These are phyloP conservation scores for Sporodiniella umbellata DNA, from an alignment of 371 early-diverging fungal genomes.

Conservation along the genomic window DNA sequence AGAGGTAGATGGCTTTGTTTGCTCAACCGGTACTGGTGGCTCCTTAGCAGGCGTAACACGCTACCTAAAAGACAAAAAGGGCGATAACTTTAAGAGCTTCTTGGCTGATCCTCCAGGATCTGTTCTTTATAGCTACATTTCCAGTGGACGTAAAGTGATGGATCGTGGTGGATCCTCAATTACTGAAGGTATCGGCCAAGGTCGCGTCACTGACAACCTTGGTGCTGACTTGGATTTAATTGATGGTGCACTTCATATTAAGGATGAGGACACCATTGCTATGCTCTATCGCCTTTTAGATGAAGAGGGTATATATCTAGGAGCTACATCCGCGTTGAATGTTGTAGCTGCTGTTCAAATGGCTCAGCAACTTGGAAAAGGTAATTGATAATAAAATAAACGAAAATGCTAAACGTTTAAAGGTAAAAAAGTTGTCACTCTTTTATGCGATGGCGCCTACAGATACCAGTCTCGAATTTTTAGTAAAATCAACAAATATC, in stretches of 20 bases:
- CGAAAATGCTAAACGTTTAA: slow-evolving; percentile 11
- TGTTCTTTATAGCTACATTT: slow-evolving; percentile 78
- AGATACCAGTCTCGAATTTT: slow-evolving; percentile 90
- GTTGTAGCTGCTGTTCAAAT: slow-evolving; percentile 91
- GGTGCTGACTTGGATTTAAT: slow-evolving; percentile 73
- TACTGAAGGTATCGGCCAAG: slow-evolving; percentile 93
- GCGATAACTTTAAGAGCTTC: slow-evolving; percentile 67
- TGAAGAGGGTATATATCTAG: slow-evolving; percentile 92
- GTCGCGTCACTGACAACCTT: slow-evolving; percentile 90
- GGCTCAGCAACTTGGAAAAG: slow-evolving; percentile 83
- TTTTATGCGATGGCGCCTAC: slow-evolving; percentile 90
- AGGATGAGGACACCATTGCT: slow-evolving; percentile 77
- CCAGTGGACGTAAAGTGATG: slow-evolving; percentile 62
- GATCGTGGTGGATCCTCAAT: slow-evolving; percentile 79
- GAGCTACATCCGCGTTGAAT: slow-evolving; percentile 90
- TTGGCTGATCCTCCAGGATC: slow-evolving; percentile 96
- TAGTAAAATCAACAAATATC: slow-evolving; percentile 47
- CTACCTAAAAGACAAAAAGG: slow-evolving; percentile 73
- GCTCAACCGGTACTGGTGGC: slow-evolving; percentile 93
- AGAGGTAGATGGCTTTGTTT: slow-evolving; percentile 82
- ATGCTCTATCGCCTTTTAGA: slow-evolving; percentile 87
- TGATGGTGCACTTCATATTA: slow-evolving; percentile 80
- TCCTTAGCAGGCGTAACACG: slow-evolving; percentile 86
- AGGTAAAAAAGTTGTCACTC: slow-evolving; percentile 76
- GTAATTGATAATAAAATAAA: slow-evolving; percentile 16